Evolutionary conservation across 1,284 basidiomycete genomes (phyloP), one percentile per base, ranked within the genome.

Genomic region (Cutaneotrichosporon cavernicola): DNA sequence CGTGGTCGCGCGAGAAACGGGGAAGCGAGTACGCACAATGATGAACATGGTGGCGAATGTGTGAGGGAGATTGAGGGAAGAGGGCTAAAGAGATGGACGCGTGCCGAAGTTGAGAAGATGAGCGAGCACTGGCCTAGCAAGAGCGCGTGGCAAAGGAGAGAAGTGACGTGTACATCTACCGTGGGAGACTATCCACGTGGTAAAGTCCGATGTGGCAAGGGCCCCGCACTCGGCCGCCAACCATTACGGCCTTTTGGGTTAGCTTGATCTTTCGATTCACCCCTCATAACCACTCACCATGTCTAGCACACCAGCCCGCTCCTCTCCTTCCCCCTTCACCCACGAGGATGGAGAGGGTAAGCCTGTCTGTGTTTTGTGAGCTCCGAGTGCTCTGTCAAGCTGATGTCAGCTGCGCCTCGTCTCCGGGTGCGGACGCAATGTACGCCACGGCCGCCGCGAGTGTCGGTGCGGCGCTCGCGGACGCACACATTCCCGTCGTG

Each of bases 391-490:
- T 31, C 18, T 21, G 58, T 13, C 36, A 26, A 34, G 53, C 63
- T 65, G 21, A 69, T 59, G 9, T 4, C 60, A 79, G 77, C 75
- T 93, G 91, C 74, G 91, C 85, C 11, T 90, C 91, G 1, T 90
- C 88, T 1, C 73, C 84, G 0, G 91, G 91, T 26, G 85, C 81
- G 26, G 80, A 85, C 51, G 79, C 83, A 14, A 86, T 88, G 10
- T 92, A 86, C 76, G 80, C 83, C 22, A 78, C 83, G 14, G 90
- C 91, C n/a, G 90, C 92, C 4, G 63, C 76, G 88, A 89, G 90
- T 31, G 76, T 97, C 14, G 94, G 91, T 47, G 79, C 81, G 57
- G 89, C 91, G 0, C 82, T 96, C 30, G 91, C 88, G 2, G 79
- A 79, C 31, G 80, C 85, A n/a, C 81, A 84, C 5, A 83, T 88